Percentiles rank a stretch among this genome's conserved stretches.
Conservation (phyloP, 345 rosid genomes). For the Raphanus raphanistrum region DNA sequence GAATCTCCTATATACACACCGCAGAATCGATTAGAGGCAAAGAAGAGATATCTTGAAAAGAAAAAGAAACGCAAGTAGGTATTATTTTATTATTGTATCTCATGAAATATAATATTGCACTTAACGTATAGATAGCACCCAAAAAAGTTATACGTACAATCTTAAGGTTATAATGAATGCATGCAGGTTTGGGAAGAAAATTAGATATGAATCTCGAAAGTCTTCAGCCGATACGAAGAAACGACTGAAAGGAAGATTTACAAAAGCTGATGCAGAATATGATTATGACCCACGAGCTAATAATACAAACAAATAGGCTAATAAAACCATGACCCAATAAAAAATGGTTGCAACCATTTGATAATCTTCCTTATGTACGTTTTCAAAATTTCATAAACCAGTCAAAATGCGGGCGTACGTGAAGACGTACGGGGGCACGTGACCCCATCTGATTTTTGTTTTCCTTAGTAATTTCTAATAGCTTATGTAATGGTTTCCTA, state of each 20-base stretch:
- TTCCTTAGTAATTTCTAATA: no score
- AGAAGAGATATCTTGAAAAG: conserved; percentile 31
- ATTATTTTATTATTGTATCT: neutral
- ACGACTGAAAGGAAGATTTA: conserved; percentile 37
- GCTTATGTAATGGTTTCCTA: no score
- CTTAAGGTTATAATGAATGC: neutral
- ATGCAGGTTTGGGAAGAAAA: conserved; percentile 34
- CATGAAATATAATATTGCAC: neutral
- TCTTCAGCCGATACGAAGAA: conserved; percentile 31
- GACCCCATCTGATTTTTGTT: neutral
- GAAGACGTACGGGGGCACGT: no score
- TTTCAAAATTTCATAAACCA: no score
- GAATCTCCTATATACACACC: neutral
- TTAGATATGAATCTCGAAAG: conserved; percentile 37
- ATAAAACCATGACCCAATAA: conserved; percentile 2
- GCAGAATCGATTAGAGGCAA: conserved; percentile 6
- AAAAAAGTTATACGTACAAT: neutral
- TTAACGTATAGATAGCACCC: neutral
- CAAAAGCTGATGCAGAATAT: conserved; percentile 37
- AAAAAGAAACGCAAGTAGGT: conserved; percentile 37
- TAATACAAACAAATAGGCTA: neutral
- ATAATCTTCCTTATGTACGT: neutral
- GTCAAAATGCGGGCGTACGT: no score
- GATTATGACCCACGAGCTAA: conserved; percentile 33
- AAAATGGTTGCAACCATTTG: conserved; percentile 12